These are phyloP conservation scores for Komagataella pastoris DNA, from an alignment of 805 yeast species.

Conservation along the genomic window DNA sequence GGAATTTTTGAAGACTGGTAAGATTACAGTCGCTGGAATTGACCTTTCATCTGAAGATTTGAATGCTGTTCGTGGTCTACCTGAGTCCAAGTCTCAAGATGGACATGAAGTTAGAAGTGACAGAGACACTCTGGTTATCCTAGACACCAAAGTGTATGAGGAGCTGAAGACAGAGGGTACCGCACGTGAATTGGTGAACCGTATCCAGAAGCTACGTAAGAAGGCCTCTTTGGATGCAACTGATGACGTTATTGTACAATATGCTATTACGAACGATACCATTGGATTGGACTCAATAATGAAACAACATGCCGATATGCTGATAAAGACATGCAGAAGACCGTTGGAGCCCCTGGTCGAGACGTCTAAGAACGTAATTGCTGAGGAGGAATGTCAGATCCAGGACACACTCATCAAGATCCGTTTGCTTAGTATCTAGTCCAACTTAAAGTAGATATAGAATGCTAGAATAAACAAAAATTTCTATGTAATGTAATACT, in stretches of 20 bases:
- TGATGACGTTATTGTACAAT: constrained; percentile 86
- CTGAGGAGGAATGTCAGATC: constrained; percentile 78
- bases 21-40: constrained; percentile 80
- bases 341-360: constrained; percentile 37
- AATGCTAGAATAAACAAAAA: background rate
- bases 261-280: constrained; percentile 56
- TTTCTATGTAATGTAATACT: background rate
- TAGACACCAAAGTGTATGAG: constrained; percentile 79
- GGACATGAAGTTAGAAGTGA: constrained; percentile 86
- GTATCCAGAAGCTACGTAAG: constrained; percentile 95
- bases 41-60: constrained; percentile 79
- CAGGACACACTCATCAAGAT: constrained; percentile 70
- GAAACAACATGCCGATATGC: constrained; percentile 47
- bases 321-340: constrained; percentile 65
- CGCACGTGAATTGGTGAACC: constrained; percentile 92
- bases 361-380: constrained; percentile 37
- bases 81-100: constrained; percentile 43
- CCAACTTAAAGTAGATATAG: background rate
- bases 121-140: constrained; percentile 76
- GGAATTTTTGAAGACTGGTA: constrained; percentile 55
- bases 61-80: constrained; percentile 80
- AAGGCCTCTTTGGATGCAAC: constrained; percentile 90
- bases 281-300: constrained; percentile 52
- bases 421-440: constrained; percentile 57
- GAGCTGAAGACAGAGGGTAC: constrained; percentile 88